Evolutionary conservation across 345 rosid genomes (phyloP).

Genomic region (Eucalyptus cladocalyx): DNA sequence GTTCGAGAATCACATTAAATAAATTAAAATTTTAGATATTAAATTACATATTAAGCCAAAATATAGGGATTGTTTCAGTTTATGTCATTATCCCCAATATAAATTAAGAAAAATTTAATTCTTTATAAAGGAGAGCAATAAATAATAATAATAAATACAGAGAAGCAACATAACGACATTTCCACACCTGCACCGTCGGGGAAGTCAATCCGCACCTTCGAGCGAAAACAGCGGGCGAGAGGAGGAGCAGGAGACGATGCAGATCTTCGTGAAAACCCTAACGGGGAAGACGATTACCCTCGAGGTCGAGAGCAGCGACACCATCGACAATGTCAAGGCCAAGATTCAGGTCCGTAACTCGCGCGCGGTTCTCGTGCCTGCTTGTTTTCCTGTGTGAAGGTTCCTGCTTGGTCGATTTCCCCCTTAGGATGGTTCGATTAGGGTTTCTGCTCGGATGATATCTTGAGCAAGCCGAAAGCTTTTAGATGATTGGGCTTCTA

Average conservation of each 20-base stretch:
- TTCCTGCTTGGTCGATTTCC: background rate
- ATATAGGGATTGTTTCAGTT: fast-evolving
- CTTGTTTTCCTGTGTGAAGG: background rate
- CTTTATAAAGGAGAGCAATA: background rate
- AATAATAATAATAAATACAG: background rate
- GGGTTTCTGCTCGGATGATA: background rate
- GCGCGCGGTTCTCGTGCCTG: background rate
- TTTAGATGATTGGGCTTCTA: background rate
- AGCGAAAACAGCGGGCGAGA: background rate
- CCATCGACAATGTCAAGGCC: slow-evolving; percentile 7
- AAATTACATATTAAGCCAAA: background rate
- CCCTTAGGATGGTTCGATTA: background rate
- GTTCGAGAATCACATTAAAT: fast-evolving
- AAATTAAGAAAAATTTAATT: background rate
- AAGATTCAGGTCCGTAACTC: slow-evolving; percentile 8
- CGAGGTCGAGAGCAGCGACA: slow-evolving; percentile 14
- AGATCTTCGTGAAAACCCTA: slow-evolving; percentile 16
- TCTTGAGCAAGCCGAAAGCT: background rate
- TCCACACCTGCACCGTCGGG: no score
- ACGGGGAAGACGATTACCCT: slow-evolving; percentile 11
- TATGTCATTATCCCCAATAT: background rate
- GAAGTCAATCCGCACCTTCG: no score
- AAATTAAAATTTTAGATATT: fast-evolving
- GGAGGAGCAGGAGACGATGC: background rate
- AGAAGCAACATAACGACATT: no score